Percentiles rank a stretch among this genome's conserved stretches.
phyloP scores from a whole-genome alignment of 2,329 filamentous ascomycete genomes.

The Emericellopsis atlantica region DNA sequence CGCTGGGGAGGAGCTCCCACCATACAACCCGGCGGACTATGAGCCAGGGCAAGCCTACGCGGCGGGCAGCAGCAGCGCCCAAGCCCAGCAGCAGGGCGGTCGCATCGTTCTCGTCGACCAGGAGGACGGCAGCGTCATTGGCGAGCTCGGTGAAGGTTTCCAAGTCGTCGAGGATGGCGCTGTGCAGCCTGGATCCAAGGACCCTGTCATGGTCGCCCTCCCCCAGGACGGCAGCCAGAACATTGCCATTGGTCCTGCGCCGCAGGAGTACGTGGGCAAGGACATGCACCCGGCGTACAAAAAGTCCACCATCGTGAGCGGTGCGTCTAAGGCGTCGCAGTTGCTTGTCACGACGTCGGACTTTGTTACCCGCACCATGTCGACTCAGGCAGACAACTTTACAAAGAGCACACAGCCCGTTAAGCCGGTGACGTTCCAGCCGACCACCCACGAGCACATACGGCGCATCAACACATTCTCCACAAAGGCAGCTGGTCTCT shows the following conservation, averaged over 20 bases:
- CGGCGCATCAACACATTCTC: conserved; percentile 87
- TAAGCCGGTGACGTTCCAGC: conserved; percentile 79
- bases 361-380: conserved; percentile 65
- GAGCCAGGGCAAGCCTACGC: conserved; percentile 70
- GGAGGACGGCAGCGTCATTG: conserved; percentile 89
- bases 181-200: conserved; percentile 81
- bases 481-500: conserved; percentile 63
- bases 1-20: conserved; percentile 32
- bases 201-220: conserved; percentile 69
- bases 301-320: conserved; percentile 74
- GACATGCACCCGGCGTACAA: conserved; percentile 85
- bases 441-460: conserved; percentile 71
- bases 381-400: conserved; percentile 67
- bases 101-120: conserved; percentile 91
- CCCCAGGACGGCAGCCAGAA: conserved; percentile 53
- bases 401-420: conserved; percentile 67
- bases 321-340: conserved; percentile 77
- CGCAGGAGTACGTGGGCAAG: conserved; percentile 61
- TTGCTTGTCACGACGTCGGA: conserved; percentile 82
- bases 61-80: conserved; percentile 40
- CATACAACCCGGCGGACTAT: conserved; percentile 75
- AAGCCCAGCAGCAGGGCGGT: conserved; percentile 30
- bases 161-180: conserved; percentile 64
- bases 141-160: conserved; percentile 75
- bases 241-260: conserved; percentile 53